Percentiles rank a stretch among this genome's conserved stretches.
Conservation (phyloP, 441 rosid species). For the Dalechampia spathulata region DNA sequence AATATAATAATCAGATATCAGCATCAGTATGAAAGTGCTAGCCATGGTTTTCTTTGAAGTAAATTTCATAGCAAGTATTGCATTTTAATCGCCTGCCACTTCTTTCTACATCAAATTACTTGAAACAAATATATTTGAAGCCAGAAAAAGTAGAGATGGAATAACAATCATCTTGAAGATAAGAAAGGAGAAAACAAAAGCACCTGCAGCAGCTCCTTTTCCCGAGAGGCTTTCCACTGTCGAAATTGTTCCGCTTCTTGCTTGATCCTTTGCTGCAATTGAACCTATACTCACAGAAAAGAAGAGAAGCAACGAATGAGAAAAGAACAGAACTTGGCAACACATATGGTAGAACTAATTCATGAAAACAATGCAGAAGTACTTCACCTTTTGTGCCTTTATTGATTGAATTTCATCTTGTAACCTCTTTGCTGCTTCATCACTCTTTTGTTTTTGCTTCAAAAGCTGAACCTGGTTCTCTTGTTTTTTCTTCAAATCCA, state of each 20-base stretch:
- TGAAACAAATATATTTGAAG: not conserved
- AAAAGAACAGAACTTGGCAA: not conserved
- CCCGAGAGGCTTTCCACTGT: conserved; percentile 87
- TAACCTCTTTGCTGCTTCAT: conserved; percentile 84
- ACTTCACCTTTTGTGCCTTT: conserved; percentile 83
- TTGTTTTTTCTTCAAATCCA: conserved; percentile 92
- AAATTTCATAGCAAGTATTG: not conserved
- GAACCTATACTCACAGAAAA: conserved; percentile 48
- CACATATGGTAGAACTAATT: not conserved
- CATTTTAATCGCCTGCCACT: not conserved
- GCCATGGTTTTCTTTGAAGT: too few species aligned
- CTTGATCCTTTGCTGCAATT: conserved; percentile 83
- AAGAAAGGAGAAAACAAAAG: conserved; percentile 8
- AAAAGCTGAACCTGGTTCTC: conserved; percentile 93
- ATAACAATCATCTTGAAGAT: not conserved
- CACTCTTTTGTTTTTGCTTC: conserved; percentile 95
- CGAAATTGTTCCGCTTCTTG: conserved; percentile 93
- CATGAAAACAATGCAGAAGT: not conserved
- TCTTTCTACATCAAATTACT: conserved; percentile 8
- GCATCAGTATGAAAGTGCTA: too few species aligned
- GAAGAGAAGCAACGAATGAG: not conserved
- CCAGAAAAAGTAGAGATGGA: conserved; percentile 5
- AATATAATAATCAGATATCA: not conserved
- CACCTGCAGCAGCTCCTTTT: conserved; percentile 92
- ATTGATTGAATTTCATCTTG: conserved; percentile 96